phyloP scores from a whole-genome alignment of 2,329 filamentous ascomycete species.

The Ceratocystis lukuohia region DNA sequence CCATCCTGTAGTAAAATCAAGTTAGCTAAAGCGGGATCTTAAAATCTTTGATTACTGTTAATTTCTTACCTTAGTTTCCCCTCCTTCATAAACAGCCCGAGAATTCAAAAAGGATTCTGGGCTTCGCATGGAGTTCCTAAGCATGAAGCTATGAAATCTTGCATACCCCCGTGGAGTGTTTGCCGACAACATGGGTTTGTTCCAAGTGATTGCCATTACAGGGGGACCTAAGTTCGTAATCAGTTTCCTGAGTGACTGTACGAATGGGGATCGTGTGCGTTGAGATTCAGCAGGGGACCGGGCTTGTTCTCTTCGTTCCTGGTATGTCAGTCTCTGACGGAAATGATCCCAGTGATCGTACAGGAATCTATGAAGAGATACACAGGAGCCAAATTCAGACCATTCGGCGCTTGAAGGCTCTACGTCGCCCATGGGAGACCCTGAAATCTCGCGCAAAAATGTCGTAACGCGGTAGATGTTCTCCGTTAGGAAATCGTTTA shows the following conservation, averaged over 20 bases:
- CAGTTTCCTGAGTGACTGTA: constrained; percentile 47
- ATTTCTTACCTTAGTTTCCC: constrained; percentile 46
- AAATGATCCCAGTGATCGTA: constrained; percentile 62
- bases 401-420: constrained; percentile 33
- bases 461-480: constrained; percentile 56
- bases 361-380: constrained; percentile 53
- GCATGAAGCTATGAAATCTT: constrained; percentile 59
- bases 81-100: constrained; percentile 55
- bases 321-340: constrained; percentile 47
- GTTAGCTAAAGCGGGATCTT: neutral
- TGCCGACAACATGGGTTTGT: constrained; percentile 48
- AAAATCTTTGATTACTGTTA: neutral
- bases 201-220: constrained; percentile 56
- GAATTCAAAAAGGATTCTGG: constrained; percentile 51
- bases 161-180: constrained; percentile 53
- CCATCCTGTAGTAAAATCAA: constrained; percentile 36
- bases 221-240: constrained; percentile 55
- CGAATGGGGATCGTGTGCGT: constrained; percentile 40
- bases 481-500: constrained; percentile 54
- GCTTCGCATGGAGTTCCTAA: constrained; percentile 52
- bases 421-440: constrained; percentile 37
- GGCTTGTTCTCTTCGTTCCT: constrained; percentile 44
- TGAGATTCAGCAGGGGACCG: constrained; percentile 41
- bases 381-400: constrained; percentile 58
- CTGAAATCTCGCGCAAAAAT: constrained; percentile 55